A percentile compares a stretch with the other conserved stretches of the same genome.
These are phyloP conservation scores for Clavaria fumosa DNA, from an alignment of 768 basidiomycete species.

Conservation along the genomic window DNA sequence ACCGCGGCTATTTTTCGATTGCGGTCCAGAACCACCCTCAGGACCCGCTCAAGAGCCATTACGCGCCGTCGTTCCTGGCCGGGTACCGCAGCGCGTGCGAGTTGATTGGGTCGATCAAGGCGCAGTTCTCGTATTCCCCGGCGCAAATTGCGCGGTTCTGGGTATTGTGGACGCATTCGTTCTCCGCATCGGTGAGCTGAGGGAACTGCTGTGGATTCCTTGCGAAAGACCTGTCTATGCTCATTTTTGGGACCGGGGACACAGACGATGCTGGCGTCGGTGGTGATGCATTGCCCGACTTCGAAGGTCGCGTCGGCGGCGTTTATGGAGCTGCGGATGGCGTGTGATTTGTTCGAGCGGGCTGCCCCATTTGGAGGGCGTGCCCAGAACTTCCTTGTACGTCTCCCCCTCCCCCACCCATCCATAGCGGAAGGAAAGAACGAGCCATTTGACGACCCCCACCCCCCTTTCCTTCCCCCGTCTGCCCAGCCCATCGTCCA, in stretches of 20 bases:
- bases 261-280: constrained; percentile 63
- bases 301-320: constrained; percentile 63
- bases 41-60: constrained; percentile 55
- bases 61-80: constrained; percentile 51
- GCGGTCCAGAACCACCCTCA: constrained; percentile 47
- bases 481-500: constrained; percentile 43
- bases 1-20: constrained; percentile 65
- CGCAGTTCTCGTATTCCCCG: constrained; percentile 36
- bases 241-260: constrained; percentile 33
- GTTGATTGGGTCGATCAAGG: constrained; percentile 31
- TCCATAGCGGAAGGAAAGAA: too few relatives aligned
- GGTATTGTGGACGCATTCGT: constrained; percentile 61
- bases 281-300: constrained; percentile 53
- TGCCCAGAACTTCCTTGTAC: constrained; percentile 53
- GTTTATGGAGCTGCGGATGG: constrained; percentile 44
- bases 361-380: constrained; percentile 51
- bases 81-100: constrained; percentile 54
- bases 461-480: not conserved
- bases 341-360: constrained; percentile 46
- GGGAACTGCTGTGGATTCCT: not conserved
- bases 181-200: constrained; percentile 41
- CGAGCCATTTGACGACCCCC: too few relatives aligned
- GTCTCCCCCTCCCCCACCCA: too few relatives aligned
- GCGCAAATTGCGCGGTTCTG: constrained; percentile 49
- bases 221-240: constrained; percentile 4